phyloP scores from a whole-genome alignment of 176 grass and related monocot genomes.

The Carex kokanica region DNA sequence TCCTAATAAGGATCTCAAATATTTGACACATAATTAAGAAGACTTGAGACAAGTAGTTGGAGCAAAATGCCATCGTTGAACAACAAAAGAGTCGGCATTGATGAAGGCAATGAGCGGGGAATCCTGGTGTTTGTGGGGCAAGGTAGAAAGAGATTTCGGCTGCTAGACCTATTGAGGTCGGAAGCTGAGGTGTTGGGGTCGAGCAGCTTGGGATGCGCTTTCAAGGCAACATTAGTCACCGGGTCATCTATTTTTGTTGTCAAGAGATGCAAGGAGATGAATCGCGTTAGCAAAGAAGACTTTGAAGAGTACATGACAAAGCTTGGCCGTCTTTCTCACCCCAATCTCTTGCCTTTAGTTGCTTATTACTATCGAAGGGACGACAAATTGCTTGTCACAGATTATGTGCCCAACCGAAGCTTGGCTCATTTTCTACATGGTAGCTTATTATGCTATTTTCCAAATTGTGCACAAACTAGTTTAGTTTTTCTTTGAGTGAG shows the following conservation, averaged over 20 bases:
- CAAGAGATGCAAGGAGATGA: constrained; percentile 95
- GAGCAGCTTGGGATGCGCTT: constrained; percentile 63
- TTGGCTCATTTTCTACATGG: constrained; percentile 63
- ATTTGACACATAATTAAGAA: not conserved
- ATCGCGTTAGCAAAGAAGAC: constrained; percentile 62
- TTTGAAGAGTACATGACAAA: constrained; percentile 94
- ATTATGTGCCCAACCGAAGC: constrained; percentile 64
- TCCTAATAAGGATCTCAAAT: no score
- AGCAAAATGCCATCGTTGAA: not conserved
- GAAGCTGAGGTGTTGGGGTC: constrained; percentile 75
- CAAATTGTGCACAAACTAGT: not conserved
- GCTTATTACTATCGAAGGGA: constrained; percentile 86
- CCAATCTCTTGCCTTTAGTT: constrained; percentile 77
- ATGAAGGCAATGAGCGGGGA: constrained; percentile 31
- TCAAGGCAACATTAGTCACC: constrained; percentile 49
- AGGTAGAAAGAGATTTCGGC: constrained; percentile 52
- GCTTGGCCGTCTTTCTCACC: constrained; percentile 65
- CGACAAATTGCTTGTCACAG: constrained; percentile 78
- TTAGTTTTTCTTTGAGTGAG: no score
- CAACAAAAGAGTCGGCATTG: constrained; percentile 7
- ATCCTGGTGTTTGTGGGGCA: not conserved
- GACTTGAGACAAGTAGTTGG: not conserved
- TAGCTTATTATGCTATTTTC: constrained; percentile 1
- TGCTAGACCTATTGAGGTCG: constrained; percentile 82
- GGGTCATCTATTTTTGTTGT: constrained; percentile 55